Evolutionary conservation across 192 early-diverging fungal genomes (phyloP).

Genomic region (Backusella sp.): DNA sequence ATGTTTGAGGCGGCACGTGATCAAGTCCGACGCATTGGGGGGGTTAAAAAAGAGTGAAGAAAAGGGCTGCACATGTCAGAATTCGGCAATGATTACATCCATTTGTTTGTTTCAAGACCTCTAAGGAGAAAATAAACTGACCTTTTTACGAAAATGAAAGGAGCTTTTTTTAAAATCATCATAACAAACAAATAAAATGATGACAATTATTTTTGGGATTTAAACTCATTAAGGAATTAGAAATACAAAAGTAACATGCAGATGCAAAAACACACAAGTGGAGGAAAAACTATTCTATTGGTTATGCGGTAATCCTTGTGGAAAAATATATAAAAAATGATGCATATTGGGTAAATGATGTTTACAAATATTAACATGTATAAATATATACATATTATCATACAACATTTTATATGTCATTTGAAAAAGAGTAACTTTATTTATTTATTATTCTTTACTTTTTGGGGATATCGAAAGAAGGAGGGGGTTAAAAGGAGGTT

Average conservation of each 20-base stretch:
- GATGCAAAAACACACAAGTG: background rate
- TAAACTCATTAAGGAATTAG: background rate
- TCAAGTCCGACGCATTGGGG: background rate
- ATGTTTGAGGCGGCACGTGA: background rate
- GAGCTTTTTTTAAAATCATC: constrained; percentile 2
- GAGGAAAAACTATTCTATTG: background rate
- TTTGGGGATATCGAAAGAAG: background rate
- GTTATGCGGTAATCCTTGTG: background rate
- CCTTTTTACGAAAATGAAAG: background rate
- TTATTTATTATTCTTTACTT: background rate
- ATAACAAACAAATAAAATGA: background rate
- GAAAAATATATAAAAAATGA: constrained; percentile 6
- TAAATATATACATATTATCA: background rate
- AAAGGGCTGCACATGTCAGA: constrained; percentile 1
- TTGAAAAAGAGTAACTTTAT: background rate
- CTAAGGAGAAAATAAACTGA: background rate
- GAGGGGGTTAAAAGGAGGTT: background rate
- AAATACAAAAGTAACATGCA: background rate
- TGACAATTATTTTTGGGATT: background rate
- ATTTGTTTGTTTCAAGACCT: background rate
- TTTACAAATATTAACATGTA: background rate
- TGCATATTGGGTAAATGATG: constrained; percentile 3
- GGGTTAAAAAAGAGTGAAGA: background rate
- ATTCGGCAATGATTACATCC: constrained; percentile 2
- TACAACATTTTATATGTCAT: background rate